phyloP scores from a whole-genome alignment of 2,329 filamentous ascomycete species.

The Fusarium robinianum region DNA sequence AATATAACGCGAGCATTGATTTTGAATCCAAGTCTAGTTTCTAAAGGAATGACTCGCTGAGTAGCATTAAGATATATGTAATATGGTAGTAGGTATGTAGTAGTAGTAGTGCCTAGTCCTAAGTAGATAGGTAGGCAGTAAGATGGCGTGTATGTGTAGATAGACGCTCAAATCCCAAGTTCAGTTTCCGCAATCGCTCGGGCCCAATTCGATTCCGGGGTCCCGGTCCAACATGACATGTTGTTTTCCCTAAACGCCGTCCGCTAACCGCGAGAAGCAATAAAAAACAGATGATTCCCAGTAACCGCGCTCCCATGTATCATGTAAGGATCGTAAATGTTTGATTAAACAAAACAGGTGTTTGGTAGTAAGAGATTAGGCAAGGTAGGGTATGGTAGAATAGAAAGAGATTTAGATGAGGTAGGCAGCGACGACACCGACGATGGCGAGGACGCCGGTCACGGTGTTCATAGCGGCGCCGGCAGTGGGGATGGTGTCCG shows the following conservation, averaged over 20 bases:
- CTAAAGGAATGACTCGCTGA: too few relatives aligned
- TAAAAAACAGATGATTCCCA: too few relatives aligned
- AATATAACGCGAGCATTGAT: too few relatives aligned
- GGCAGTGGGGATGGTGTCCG: constrained; percentile 33
- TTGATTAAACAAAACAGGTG: constrained; percentile 11
- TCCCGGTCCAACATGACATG: constrained; percentile 23
- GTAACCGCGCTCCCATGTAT: constrained; percentile 29
- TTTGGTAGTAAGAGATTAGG: constrained; percentile 5
- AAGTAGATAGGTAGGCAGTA: too few relatives aligned
- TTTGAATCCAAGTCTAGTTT: too few relatives aligned
- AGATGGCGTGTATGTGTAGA: too few relatives aligned
- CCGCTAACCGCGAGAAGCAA: constrained; percentile 29
- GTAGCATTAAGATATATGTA: too few relatives aligned
- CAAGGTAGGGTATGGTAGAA: not conserved
- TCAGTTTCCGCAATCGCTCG: constrained; percentile 19
- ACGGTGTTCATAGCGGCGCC: constrained; percentile 39
- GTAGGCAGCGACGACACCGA: constrained; percentile 47
- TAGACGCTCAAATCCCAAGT: constrained; percentile 24
- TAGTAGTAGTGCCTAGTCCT: too few relatives aligned
- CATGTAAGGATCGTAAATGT: constrained; percentile 32
- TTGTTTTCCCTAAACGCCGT: constrained; percentile 24
- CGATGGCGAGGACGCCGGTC: constrained; percentile 43
- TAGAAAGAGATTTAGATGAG: constrained; percentile 44
- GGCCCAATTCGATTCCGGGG: constrained; percentile 17
- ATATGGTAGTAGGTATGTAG: too few relatives aligned